Percentiles rank a stretch among this genome's conserved stretches.
These are phyloP conservation scores for Lyophyllum decastes DNA, from an alignment of 768 basidiomycete genomes.

Conservation along the genomic window DNA sequence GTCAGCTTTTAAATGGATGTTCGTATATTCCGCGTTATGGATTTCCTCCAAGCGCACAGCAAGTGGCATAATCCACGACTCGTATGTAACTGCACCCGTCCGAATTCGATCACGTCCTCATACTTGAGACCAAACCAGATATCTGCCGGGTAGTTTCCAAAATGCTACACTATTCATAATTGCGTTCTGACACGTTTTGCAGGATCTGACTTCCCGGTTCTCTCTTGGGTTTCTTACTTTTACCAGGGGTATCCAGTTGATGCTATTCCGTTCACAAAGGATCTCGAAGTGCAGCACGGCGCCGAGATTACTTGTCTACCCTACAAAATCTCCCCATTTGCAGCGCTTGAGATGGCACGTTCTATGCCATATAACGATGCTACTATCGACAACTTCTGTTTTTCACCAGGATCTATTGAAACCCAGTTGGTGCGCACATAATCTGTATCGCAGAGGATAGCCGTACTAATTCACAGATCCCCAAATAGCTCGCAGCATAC, in stretches of 20 bases:
- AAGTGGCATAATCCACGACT: constrained; percentile 38
- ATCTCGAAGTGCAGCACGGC: constrained; percentile 48
- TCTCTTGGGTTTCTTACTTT: constrained; percentile 45
- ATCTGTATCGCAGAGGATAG: background rate
- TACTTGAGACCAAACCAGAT: constrained; percentile 30
- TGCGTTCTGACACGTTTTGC: background rate
- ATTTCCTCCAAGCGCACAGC: constrained; percentile 25
- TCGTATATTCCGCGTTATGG: background rate
- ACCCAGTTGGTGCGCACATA: constrained; percentile 41
- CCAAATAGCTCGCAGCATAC: constrained; percentile 54
- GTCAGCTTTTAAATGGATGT: constrained; percentile 14
- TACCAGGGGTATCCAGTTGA: constrained; percentile 24
- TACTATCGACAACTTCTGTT: constrained; percentile 36
- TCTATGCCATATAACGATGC: constrained; percentile 36
- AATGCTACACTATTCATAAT: background rate
- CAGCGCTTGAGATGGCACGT: constrained; percentile 38
- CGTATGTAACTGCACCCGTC: constrained; percentile 40
- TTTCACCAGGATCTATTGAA: constrained; percentile 46
- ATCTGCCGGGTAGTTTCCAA: constrained; percentile 41
- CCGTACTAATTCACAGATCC: background rate
- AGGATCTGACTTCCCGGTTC: constrained; percentile 47
- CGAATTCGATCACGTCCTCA: constrained; percentile 9
- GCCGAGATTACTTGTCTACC: constrained; percentile 56
- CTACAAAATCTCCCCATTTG: constrained; percentile 55
- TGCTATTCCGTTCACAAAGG: constrained; percentile 48